Evolutionary conservation across 768 basidiomycete genomes (phyloP), one percentile per base, ranked within the genome.

Genomic region (Termitomyces heimii): DNA sequence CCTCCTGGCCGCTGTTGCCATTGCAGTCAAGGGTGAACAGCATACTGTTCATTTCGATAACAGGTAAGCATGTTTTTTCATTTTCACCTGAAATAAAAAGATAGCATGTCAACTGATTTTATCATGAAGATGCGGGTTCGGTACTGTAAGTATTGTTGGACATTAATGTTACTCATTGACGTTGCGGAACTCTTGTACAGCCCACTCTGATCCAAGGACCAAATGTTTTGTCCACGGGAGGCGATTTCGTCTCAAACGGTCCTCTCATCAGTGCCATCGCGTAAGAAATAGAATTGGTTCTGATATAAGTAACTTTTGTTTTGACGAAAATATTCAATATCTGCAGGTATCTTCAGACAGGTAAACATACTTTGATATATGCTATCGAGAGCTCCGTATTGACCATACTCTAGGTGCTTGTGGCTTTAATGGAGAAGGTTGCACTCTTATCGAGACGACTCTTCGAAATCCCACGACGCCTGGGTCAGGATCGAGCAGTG

Each of bases 11-110:
- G 24, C 60, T 43, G 56, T 60, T 40, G 44, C 67, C 40, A 40
- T 65, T 32, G 63, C 55, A 35, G 56, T 65, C 22, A 45, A 55
- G 12, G 74, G 69, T 35, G 74, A 76, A 62, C 55, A 60, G 1
- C 75, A 77, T 56, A 71, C 68, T 10, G 67, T 77, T 13, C 68
- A 66, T 58, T 75, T 77, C 56, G 63, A 61, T 42, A 77, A 77
- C 65, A 65, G 63, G 62, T 65, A 16, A 32, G 62, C 31, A 8
- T 51, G 28, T 9, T 5, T 13, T 6, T 16, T 35, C 34, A 10
- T 9, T 34, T 50, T n/a, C n/a, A n/a, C n/a, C n/a, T n/a, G n/a
- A n/a, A n/a, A n/a, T n/a, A n/a, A 8, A 0, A 50, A 22, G 5
- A 55, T 13, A 24, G 31, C 18, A 5, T 5, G 29, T 32, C 4